Evolutionary conservation across 495 filamentous ascomycete species (phyloP), one percentile per base, ranked within the genome.

Genomic region (Trichodelitschia bisporula): DNA sequence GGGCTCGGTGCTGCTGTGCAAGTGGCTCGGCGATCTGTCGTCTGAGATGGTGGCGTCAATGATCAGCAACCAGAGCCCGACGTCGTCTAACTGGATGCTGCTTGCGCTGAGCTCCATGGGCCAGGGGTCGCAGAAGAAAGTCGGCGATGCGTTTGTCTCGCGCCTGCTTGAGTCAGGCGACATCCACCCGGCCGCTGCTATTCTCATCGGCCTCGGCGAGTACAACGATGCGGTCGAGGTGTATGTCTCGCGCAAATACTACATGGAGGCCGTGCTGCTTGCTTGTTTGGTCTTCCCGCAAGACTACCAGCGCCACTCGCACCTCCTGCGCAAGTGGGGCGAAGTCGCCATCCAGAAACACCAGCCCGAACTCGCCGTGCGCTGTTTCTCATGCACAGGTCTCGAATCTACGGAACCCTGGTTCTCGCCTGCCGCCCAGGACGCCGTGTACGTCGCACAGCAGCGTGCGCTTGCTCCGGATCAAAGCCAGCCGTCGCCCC

Each of bases 1-100:
- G 4, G 73, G 63, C 31, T 64, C 72, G 9, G 76, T 90, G 28
- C 56, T 93, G 15, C 61, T 93, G 3, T 62, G 76, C 3, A 84
- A 84, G 45, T 97, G 86, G 86, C 62, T 95, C 3, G 80, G 80
- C 18, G 80, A 93, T 32, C 68, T 77, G 11, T 69, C 74, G 38
- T 64, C 72, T 3, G 77, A 86, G 42, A 63, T 76, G 30, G 77
- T 89, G 73, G 62, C 69, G n/a, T 58, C 69, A 1, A 61, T 69
- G 56, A 49, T 70, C 24, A 65, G 64, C 19, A 66, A 78, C 0
- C 75, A 89, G 30, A 72, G 77, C 17, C 77, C 80, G 56, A 82
- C 79, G 23, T 73, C 75, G 1, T 73, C 72, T 1, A 89, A 93
- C 48, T 97, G 86, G 89, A 91, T 97, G 82, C 58, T 95, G 36